These are phyloP conservation scores for Auriscalpium microsporum DNA, from an alignment of 768 basidiomycete genomes.

Conservation along the genomic window DNA sequence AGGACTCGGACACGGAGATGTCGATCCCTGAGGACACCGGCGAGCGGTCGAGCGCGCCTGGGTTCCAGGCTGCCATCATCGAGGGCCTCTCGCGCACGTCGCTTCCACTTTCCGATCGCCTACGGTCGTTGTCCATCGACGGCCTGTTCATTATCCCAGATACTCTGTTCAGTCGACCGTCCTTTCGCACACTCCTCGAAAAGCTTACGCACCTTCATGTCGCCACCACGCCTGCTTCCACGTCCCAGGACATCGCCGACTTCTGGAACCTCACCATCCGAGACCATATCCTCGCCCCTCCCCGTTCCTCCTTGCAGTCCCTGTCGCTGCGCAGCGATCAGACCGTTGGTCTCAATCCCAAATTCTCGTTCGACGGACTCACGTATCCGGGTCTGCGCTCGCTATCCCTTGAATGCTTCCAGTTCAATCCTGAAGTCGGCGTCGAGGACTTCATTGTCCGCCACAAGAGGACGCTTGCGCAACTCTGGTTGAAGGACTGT, in stretches of 20 bases:
- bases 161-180: not conserved
- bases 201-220: not conserved
- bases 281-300: not conserved
- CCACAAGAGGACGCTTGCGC: not conserved
- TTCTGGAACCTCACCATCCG: not conserved
- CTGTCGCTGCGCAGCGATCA: not conserved
- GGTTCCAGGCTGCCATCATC: not conserved
- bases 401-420: not conserved
- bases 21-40: not conserved
- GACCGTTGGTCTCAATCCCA: not conserved
- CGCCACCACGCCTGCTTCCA: not conserved
- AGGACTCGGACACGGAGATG: not conserved
- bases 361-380: not conserved
- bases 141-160: not conserved
- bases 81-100: not conserved
- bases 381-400: not conserved
- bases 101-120: not conserved
- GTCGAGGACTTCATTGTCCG: conserved; percentile 3
- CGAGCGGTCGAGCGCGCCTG: not conserved
- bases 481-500: not conserved
- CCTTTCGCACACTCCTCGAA: not conserved
- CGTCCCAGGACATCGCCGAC: not conserved
- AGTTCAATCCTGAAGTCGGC: not conserved
- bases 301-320: not conserved
- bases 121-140: not conserved